These are phyloP conservation scores for Aspergillus hancockii DNA, from an alignment of 495 filamentous ascomycete genomes.

Conservation along the genomic window DNA sequence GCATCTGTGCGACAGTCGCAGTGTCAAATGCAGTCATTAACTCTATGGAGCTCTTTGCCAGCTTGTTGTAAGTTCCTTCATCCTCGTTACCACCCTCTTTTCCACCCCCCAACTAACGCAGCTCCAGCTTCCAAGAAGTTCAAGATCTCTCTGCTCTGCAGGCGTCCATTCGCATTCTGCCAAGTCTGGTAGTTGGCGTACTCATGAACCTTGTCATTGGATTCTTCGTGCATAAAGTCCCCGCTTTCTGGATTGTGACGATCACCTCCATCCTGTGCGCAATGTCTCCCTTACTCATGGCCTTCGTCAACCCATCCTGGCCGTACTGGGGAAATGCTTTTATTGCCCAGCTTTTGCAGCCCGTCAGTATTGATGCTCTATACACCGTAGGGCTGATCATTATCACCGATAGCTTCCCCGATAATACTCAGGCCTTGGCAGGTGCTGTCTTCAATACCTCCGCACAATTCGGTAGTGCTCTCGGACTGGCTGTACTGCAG, in stretches of 20 bases:
- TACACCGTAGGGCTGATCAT: constrained; percentile 61
- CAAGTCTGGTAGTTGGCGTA: constrained; percentile 50
- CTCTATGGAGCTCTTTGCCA: constrained; percentile 52
- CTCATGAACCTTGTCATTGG: constrained; percentile 55
- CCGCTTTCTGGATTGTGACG: constrained; percentile 46
- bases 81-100: background rate
- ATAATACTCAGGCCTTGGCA: constrained; percentile 58
- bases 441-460: constrained; percentile 67
- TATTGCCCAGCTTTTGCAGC: constrained; percentile 52
- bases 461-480: constrained; percentile 59
- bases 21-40: constrained; percentile 51
- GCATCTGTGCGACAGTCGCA: constrained; percentile 51
- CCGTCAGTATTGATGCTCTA: constrained; percentile 48
- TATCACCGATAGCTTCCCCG: constrained; percentile 59
- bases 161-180: constrained; percentile 56
- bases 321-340: constrained; percentile 60
- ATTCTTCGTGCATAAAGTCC: constrained; percentile 50
- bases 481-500: constrained; percentile 58
- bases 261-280: constrained; percentile 42
- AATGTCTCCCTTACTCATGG: constrained; percentile 56
- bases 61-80: constrained; percentile 40
- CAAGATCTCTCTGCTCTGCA: constrained; percentile 46
- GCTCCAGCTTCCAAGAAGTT: constrained; percentile 46
- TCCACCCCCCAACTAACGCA: constrained; percentile 4
- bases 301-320: constrained; percentile 41